Percentiles rank a stretch among this genome's conserved stretches.
Evolutionary conservation across 495 filamentous ascomycete genomes (phyloP).

Genomic region (Aspergillus saccharolyticus): DNA sequence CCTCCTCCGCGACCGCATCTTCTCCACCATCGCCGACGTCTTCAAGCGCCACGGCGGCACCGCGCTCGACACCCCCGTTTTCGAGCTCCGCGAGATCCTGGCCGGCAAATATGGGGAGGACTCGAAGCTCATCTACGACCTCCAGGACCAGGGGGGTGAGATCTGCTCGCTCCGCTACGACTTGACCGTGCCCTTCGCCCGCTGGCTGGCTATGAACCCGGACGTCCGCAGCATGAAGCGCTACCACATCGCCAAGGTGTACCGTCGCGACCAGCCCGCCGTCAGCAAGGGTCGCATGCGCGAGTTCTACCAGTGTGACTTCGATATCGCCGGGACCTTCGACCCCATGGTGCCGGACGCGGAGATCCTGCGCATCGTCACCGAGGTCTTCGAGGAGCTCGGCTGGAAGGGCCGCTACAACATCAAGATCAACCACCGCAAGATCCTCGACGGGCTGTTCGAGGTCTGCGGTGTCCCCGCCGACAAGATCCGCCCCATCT

Average conservation of each 20-base stretch:
- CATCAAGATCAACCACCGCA: conserved; percentile 94
- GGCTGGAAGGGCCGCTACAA: conserved; percentile 68
- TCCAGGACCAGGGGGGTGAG: conserved; percentile 81
- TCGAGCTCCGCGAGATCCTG: conserved; percentile 73
- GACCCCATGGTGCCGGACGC: conserved; percentile 95
- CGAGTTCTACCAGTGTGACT: conserved; percentile 98
- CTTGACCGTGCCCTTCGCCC: conserved; percentile 83
- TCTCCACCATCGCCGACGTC: conserved; percentile 71
- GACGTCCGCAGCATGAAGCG: conserved; percentile 71
- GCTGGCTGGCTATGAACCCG: conserved; percentile 82
- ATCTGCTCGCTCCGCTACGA: conserved; percentile 84
- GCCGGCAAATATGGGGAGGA: conserved; percentile 91
- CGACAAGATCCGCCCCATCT: conserved; percentile 81
- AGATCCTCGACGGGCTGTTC: conserved; percentile 91
- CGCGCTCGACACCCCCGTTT: conserved; percentile 80
- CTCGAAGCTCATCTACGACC: conserved; percentile 84
- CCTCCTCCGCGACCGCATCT: conserved; percentile 69
- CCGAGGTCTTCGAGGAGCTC: conserved; percentile 78
- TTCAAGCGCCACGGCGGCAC: conserved; percentile 88
- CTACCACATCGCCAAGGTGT: conserved; percentile 88
- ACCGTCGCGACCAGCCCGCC: conserved; percentile 70
- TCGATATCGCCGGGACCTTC: conserved; percentile 87
- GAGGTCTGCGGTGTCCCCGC: conserved; percentile 81
- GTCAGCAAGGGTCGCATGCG: conserved; percentile 88
- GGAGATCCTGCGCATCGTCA: conserved; percentile 80